Evolutionary conservation across 306 rosid species (phyloP).

Genomic region (Dryas octopetala): DNA sequence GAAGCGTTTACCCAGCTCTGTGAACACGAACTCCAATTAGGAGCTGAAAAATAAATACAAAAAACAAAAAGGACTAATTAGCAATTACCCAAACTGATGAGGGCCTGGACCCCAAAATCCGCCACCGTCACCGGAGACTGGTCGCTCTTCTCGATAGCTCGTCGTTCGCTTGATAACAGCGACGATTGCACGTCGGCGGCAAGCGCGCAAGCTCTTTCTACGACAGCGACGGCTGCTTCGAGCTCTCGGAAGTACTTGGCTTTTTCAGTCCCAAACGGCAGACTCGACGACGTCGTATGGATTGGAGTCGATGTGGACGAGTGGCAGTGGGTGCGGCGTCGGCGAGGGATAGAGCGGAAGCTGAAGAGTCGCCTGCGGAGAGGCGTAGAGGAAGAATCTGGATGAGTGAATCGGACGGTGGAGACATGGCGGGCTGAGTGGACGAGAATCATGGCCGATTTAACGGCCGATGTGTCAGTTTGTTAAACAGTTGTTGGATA

Average conservation of each 20-base stretch:
- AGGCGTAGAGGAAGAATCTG: constrained; percentile 22
- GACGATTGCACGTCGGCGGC: constrained; percentile 70
- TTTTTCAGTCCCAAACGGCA: constrained; percentile 50
- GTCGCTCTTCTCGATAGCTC: constrained; percentile 60
- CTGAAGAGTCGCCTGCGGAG: constrained; percentile 24
- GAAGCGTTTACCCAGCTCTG: constrained; percentile 77
- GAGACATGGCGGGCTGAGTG: constrained; percentile 42
- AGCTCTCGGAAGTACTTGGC: constrained; percentile 66
- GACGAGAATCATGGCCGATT: constrained; percentile 39
- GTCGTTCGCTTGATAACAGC: constrained; percentile 41
- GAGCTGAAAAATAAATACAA: neutral
- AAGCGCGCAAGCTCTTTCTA: constrained; percentile 66
- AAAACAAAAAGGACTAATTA: neutral
- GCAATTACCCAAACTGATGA: constrained; percentile 82
- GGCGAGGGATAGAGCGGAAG: constrained; percentile 30
- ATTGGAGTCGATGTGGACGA: too few species aligned
- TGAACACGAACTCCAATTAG: constrained; percentile 12
- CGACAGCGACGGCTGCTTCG: constrained; percentile 65
- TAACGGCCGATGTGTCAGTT: neutral
- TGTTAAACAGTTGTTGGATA: neutral
- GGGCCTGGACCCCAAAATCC: constrained; percentile 94
- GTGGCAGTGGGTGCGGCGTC: neutral
- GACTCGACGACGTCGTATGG: constrained; percentile 25
- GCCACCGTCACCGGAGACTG: constrained; percentile 87
- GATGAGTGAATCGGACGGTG: constrained; percentile 33